Evolutionary conservation across 306 rosid genomes (phyloP).

Genomic region (Ziziphus jujuba): DNA sequence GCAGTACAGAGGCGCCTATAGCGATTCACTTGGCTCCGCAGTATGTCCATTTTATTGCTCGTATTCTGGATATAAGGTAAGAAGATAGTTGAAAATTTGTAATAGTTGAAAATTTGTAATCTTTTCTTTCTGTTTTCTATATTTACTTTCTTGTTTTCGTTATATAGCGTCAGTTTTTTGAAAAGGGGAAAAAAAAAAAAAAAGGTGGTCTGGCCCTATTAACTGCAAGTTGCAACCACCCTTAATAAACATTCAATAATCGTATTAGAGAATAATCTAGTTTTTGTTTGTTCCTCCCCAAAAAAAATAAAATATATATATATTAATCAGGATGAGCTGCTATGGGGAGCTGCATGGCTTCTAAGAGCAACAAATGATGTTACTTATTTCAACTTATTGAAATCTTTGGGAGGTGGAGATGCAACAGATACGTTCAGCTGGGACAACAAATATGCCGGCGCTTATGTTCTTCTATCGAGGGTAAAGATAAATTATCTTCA

Average conservation of each 20-base stretch:
- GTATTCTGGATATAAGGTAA: constrained; percentile 85
- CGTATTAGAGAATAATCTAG: no score
- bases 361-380: constrained; percentile 72
- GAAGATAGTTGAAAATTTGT: no score
- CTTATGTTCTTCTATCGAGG: constrained; percentile 81
- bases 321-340: constrained; percentile 62
- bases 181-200: no score
- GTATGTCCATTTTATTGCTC: constrained; percentile 98
- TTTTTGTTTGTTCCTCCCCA: no score
- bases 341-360: constrained; percentile 98
- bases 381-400: constrained; percentile 54
- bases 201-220: no score
- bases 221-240: no score
- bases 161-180: no score
- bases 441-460: constrained; percentile 97
- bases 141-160: background rate
- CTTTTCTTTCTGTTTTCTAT: background rate
- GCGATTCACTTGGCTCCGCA: constrained; percentile 77
- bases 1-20: constrained; percentile 68
- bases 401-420: constrained; percentile 68
- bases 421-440: constrained; percentile 85
- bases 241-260: no score
- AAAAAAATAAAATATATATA: background rate
- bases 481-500: constrained; percentile 16
- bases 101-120: no score